phyloP scores from a whole-genome alignment of 148 eudicot genomes.

The Fagopyrum tataricum region DNA sequence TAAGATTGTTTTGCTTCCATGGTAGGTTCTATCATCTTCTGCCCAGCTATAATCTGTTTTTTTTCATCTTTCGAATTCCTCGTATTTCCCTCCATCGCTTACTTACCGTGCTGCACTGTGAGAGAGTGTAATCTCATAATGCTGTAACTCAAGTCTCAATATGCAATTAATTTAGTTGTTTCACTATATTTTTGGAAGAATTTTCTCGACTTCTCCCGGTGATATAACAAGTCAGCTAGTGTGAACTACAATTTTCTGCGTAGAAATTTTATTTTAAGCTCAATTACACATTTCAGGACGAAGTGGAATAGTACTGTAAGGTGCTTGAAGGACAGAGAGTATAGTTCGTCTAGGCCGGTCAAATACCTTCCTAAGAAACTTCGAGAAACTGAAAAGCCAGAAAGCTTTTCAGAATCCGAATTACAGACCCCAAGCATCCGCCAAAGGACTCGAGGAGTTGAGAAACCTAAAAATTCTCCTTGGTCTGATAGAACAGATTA shows the following conservation, averaged over 20 bases:
- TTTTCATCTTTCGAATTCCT: background rate
- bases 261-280: background rate
- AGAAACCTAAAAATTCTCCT: slow-evolving; percentile 17
- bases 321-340: slow-evolving; percentile 29
- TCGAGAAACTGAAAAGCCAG: slow-evolving; percentile 19
- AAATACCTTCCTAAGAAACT: slow-evolving; percentile 54
- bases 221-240: background rate
- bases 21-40: slow-evolving; percentile 1
- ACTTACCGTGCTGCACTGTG: background rate
- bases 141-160: background rate
- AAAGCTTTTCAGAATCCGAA: slow-evolving; percentile 17
- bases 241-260: background rate
- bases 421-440: slow-evolving; percentile 27
- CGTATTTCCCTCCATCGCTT: background rate
- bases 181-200: background rate
- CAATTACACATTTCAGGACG: slow-evolving; percentile 21
- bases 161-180: background rate
- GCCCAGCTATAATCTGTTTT: background rate
- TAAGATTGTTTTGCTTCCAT: background rate
- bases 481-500: slow-evolving; percentile 11
- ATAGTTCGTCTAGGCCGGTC: slow-evolving; percentile 41
- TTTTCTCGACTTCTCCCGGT: background rate
- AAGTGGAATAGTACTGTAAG: slow-evolving; percentile 24
- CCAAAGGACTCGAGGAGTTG: slow-evolving; percentile 25
- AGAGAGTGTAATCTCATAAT: no score